Percentiles rank a stretch among this genome's conserved stretches.
phyloP scores from a whole-genome alignment of 139 green algal genomes.

The Diplosphaera chodatii region DNA sequence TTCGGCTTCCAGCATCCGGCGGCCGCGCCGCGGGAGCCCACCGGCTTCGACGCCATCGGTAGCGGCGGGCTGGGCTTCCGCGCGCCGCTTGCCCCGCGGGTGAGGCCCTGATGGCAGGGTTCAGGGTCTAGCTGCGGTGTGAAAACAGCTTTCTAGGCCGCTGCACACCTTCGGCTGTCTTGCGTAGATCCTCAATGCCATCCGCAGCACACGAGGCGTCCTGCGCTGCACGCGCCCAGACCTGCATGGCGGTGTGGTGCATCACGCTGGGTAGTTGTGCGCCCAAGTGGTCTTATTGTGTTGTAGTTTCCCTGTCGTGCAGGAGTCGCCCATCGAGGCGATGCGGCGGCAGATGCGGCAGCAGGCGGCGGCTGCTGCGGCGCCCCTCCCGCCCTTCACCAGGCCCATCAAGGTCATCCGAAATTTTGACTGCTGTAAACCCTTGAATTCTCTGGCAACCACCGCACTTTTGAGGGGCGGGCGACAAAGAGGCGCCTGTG shows the following conservation, averaged over 20 bases:
- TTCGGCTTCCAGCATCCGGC: not conserved
- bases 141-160: too few species aligned
- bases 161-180: too few species aligned
- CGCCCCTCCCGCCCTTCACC: not conserved
- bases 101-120: too few species aligned
- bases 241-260: too few species aligned
- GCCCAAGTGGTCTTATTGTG: too few species aligned
- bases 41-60: not conserved
- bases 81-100: not conserved
- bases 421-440: not conserved
- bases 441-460: too few species aligned
- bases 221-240: too few species aligned
- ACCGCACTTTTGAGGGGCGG: not conserved
- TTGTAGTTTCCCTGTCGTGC: too few species aligned
- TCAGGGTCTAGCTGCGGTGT: too few species aligned
- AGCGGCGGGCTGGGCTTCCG: not conserved
- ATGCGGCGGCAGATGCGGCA: not conserved
- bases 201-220: too few species aligned
- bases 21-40: not conserved
- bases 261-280: too few species aligned
- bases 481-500: not conserved
- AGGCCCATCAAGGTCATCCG: not conserved
- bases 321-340: not conserved
- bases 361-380: not conserved
- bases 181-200: too few species aligned